A percentile compares a stretch with the other conserved stretches of the same genome.
Conservation (phyloP, 805 yeast species). For the Suhomyces xylopsoci region DNA sequence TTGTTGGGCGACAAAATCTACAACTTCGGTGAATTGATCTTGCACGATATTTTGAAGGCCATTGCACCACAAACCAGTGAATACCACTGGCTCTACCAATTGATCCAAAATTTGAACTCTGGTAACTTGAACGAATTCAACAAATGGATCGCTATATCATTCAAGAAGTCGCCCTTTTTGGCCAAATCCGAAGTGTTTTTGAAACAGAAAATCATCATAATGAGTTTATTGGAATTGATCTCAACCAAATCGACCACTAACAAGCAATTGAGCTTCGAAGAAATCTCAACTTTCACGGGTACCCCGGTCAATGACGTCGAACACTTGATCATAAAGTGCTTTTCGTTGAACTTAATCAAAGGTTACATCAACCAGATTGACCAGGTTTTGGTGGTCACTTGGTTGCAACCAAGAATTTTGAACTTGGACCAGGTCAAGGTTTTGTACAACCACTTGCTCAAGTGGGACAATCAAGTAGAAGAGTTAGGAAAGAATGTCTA, state of each 20-base stretch:
- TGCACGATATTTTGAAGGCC: constrained; percentile 74
- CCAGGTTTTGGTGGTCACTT: constrained; percentile 72
- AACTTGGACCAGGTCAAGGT: constrained; percentile 72
- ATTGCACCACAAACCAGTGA: constrained; percentile 43
- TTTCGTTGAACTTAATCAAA: constrained; percentile 75
- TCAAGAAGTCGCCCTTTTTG: constrained; percentile 50
- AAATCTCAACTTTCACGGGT: constrained; percentile 67
- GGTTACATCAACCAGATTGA: constrained; percentile 91
- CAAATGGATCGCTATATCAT: constrained; percentile 38
- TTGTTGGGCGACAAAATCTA: constrained; percentile 87
- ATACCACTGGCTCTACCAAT: constrained; percentile 67
- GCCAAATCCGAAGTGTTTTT: constrained; percentile 60
- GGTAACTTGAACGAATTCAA: constrained; percentile 76
- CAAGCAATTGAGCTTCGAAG: constrained; percentile 68
- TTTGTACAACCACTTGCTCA: constrained; percentile 68
- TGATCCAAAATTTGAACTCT: constrained; percentile 67
- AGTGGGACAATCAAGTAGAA: constrained; percentile 77
- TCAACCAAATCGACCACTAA: constrained; percentile 72
- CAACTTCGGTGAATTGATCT: constrained; percentile 91
- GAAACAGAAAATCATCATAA: constrained; percentile 86
- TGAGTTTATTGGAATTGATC: constrained; percentile 85
- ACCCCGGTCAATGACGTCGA: constrained; percentile 75
- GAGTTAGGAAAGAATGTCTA: constrained; percentile 47
- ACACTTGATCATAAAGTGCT: constrained; percentile 85
- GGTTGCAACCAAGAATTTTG: constrained; percentile 97